phyloP scores from a whole-genome alignment of 352 stramenopile genomes.

The Pythium sukuiense region DNA sequence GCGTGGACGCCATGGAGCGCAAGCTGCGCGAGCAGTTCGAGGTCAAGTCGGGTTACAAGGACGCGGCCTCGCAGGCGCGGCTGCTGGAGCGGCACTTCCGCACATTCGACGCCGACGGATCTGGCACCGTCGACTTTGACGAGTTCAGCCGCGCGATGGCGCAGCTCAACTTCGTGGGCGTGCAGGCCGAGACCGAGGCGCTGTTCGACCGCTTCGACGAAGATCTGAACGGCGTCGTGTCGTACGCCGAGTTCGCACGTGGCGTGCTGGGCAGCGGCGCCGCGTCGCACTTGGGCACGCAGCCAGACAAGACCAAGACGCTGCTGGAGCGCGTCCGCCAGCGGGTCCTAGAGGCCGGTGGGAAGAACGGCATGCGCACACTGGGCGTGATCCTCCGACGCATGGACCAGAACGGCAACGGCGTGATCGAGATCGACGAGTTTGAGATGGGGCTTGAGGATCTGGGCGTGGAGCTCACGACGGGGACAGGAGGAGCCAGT shows the following conservation, averaged over 20 bases:
- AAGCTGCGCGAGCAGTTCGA: slow-evolving; percentile 68
- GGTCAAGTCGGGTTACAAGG: slow-evolving; percentile 72
- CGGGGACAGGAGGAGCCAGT: slow-evolving; percentile 22
- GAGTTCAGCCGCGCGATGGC: slow-evolving; percentile 88
- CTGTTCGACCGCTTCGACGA: slow-evolving; percentile 90
- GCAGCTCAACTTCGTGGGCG: slow-evolving; percentile 87
- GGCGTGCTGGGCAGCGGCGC: slow-evolving; percentile 40
- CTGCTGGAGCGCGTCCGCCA: slow-evolving; percentile 50
- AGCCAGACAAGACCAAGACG: slow-evolving; percentile 21
- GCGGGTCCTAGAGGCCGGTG: slow-evolving; percentile 55
- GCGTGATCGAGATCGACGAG: slow-evolving; percentile 68
- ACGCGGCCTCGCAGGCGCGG: slow-evolving; percentile 46
- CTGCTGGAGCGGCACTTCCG: slow-evolving; percentile 73
- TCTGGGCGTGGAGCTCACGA: slow-evolving; percentile 35
- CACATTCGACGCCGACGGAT: slow-evolving; percentile 73
- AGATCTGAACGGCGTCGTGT: slow-evolving; percentile 74
- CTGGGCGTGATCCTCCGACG: slow-evolving; percentile 62
- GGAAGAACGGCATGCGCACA: slow-evolving; percentile 76
- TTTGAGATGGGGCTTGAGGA: slow-evolving; percentile 56
- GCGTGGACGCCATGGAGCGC: slow-evolving; percentile 51
- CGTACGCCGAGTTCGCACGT: slow-evolving; percentile 72
- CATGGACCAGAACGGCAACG: slow-evolving; percentile 84
- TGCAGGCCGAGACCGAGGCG: slow-evolving; percentile 79
- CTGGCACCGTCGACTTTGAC: slow-evolving; percentile 79
- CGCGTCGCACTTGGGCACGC: slow-evolving; percentile 1